Evolutionary conservation across 164 flowering plant genomes (phyloP), one percentile per base, ranked within the genome.

Genomic region (Liriodendron chinense): DNA sequence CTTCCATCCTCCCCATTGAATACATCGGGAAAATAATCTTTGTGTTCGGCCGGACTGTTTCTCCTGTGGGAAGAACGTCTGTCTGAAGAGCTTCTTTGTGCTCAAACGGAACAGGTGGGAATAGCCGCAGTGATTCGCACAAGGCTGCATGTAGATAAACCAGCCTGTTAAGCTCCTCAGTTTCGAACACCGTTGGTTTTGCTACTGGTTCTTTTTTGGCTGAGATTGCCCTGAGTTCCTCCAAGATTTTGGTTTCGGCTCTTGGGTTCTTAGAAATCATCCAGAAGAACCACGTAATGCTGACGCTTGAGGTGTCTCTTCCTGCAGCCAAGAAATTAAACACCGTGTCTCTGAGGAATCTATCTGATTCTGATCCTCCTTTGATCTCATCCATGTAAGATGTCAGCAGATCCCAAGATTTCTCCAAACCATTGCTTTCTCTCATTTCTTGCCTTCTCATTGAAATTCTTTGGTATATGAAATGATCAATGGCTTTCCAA

Each of bases 91-190:
- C 62, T 12, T 2, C 62, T 63, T 63, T 63, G 24, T 63, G 65
- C 18, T 63, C 65, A 4, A 63, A 63, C 10, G 65, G 65, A 77
- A 81, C 77, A 7, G 87, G 78, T 12, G 87, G 87, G 47, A 62
- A 85, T 3, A 83, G 65, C 69, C 85, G 75, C 14, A 85, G 57
- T 9, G 57, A 4, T 14, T 53, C 57, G 67, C 78, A 83, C 34
- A 85, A 18, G 6, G 85, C 84, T 20, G 84, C 85, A 26, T 85
- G 82, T 7, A 85, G 83, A 56, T 85, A 81, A 2, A 81, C 77
- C 65, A 83, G 47, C 20, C 64, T 28, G n/a, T 68, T 75, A 7
- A 82, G 53, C 43, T 85, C 86, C 1, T 81, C 75, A 2, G 57
- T 16, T 25, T 63, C 50, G 47, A 78, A 75, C 5, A 53, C 57